A percentile compares a stretch with the other conserved stretches of the same genome.
Conservation (phyloP, 768 basidiomycete genomes). For the Xerocomellus chrysenteron region DNA sequence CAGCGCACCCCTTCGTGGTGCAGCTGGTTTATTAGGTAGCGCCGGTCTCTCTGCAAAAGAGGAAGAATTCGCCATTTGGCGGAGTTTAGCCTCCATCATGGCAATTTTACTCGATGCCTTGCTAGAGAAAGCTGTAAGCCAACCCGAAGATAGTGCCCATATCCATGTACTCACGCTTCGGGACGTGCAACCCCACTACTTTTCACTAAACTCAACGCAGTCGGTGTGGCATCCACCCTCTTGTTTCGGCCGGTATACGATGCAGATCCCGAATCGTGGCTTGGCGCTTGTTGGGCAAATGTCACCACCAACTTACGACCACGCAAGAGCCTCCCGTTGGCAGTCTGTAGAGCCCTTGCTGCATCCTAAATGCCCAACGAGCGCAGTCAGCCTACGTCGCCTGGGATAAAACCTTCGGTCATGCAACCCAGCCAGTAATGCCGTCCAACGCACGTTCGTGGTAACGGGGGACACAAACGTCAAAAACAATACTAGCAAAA, state of each 20-base stretch:
- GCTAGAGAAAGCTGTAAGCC: slow-evolving; percentile 12
- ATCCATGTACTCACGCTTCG: slow-evolving; percentile 41
- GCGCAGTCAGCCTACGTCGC: slow-evolving; percentile 18
- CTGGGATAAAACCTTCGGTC: slow-evolving; percentile 20
- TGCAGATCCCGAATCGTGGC: slow-evolving; percentile 26
- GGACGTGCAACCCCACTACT: slow-evolving; percentile 51
- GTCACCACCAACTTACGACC: slow-evolving; percentile 92
- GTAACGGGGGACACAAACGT: slow-evolving; percentile 24
- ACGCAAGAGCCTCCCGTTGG: slow-evolving; percentile 79
- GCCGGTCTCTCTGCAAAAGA: slow-evolving; percentile 20
- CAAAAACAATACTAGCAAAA: slow-evolving; percentile 22
- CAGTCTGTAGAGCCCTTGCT: slow-evolving; percentile 63
- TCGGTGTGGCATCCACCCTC: slow-evolving; percentile 67
- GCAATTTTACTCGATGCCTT: slow-evolving; percentile 91
- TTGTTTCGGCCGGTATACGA: slow-evolving; percentile 38
- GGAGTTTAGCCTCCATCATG: slow-evolving; percentile 92
- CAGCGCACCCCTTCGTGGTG: background rate
- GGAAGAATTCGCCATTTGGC: slow-evolving; percentile 58
- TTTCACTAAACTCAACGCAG: slow-evolving; percentile 87
- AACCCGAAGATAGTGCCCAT: slow-evolving; percentile 1
- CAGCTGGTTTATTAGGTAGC: slow-evolving; percentile 23
- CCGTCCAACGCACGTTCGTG: slow-evolving; percentile 21
- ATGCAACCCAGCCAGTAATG: slow-evolving; percentile 15
- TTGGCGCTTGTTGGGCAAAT: slow-evolving; percentile 81
- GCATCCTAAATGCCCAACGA: slow-evolving; percentile 67